Evolutionary conservation across 805 yeast genomes (phyloP).

Genomic region (Myxozyma kluyveri): DNA sequence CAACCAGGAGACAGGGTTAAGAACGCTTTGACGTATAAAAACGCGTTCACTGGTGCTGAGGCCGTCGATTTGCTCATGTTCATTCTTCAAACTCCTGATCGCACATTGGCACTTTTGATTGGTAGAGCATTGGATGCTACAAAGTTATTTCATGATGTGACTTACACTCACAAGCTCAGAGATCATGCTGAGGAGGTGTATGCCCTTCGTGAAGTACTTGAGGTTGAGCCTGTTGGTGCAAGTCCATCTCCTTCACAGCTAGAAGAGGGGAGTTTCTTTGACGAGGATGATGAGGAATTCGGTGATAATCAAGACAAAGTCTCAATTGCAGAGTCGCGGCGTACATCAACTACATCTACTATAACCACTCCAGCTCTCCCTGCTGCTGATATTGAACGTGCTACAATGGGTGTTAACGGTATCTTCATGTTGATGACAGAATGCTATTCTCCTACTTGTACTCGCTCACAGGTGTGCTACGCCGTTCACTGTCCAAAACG

Average conservation of each 20-base stretch:
- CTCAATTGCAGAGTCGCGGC: not conserved
- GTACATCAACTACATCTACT: not conserved
- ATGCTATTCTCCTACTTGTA: constrained; percentile 96
- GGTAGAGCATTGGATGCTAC: constrained; percentile 95
- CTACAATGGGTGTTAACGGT: constrained; percentile 54
- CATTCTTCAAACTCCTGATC: constrained; percentile 83
- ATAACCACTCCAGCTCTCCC: constrained; percentile 7
- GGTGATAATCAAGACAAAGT: not conserved
- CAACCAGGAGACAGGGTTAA: constrained; percentile 75
- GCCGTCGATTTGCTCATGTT: constrained; percentile 89
- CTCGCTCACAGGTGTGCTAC: constrained; percentile 82
- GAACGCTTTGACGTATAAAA: constrained; percentile 87
- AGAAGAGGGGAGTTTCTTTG: constrained; percentile 9
- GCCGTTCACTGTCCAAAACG: constrained; percentile 96
- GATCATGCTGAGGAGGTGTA: constrained; percentile 87
- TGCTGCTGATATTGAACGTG: constrained; percentile 26
- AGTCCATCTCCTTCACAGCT: constrained; percentile 23
- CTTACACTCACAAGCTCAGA: constrained; percentile 87
- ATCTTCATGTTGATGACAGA: constrained; percentile 89
- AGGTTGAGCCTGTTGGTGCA: constrained; percentile 19
- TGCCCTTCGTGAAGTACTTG: constrained; percentile 51
- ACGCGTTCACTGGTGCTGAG: constrained; percentile 88
- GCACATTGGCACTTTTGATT: constrained; percentile 80
- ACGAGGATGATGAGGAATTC: constrained; percentile 5
- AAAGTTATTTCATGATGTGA: constrained; percentile 89